Conservation (phyloP, 345 rosid genomes). For the Nasturtium officinale region DNA sequence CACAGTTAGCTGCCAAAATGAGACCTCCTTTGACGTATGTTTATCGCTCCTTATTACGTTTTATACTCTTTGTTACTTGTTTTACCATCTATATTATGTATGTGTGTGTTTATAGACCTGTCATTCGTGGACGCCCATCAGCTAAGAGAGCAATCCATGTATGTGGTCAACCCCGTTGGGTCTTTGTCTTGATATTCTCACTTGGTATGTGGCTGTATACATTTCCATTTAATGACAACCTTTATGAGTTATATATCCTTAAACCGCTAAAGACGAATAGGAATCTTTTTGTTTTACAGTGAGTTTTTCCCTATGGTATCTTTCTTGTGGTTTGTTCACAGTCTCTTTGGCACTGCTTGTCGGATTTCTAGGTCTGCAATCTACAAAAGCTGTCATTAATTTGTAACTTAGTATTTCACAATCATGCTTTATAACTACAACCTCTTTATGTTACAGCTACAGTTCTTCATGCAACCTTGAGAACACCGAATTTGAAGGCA, state of each 20-base stretch:
- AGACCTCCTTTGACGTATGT: conserved; percentile 87
- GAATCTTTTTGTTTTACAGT: conserved; percentile 44
- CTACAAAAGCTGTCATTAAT: background rate
- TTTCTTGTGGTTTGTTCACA: conserved; percentile 81
- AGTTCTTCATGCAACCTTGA: conserved; percentile 83
- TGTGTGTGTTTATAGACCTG: conserved; percentile 62
- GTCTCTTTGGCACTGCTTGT: conserved; percentile 78
- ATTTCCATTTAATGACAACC: background rate
- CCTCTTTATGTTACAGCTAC: conserved; percentile 57
- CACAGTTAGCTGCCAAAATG: conserved; percentile 95
- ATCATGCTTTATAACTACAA: conserved; percentile 5
- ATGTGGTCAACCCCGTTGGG: conserved; percentile 94
- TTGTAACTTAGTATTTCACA: conserved; percentile 11
- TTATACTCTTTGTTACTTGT: conserved; percentile 13
- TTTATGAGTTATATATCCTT: background rate
- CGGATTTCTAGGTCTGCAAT: conserved; percentile 75
- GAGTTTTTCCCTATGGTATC: conserved; percentile 79
- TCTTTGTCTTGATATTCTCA: conserved; percentile 73
- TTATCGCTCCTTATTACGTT: background rate
- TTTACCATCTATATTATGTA: conserved; percentile 21
- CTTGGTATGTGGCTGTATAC: conserved; percentile 51
- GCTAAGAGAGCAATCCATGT: conserved; percentile 75
- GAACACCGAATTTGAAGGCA: conserved; percentile 97
- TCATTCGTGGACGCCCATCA: conserved; percentile 91
- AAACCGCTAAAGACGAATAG: background rate